Percentiles rank a stretch among this genome's conserved stretches.
These are phyloP conservation scores for Manihot esculenta DNA, from an alignment of 441 rosid genomes.

Conservation along the genomic window DNA sequence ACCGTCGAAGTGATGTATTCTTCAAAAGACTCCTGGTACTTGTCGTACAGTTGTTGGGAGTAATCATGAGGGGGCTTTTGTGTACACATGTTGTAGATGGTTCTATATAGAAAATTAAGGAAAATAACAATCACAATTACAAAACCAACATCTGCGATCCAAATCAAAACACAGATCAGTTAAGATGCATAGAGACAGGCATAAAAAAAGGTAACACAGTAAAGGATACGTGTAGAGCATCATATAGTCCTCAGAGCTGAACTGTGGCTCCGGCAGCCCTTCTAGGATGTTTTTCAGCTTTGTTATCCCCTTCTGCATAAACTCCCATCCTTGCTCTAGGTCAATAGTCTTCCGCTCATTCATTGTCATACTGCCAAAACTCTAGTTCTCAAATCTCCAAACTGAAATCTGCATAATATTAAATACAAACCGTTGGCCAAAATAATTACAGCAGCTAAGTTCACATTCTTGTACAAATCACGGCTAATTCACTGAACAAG, in stretches of 20 bases:
- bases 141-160: neutral
- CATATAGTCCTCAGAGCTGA: slow-evolving; percentile 75
- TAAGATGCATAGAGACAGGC: neutral
- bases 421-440: slow-evolving; percentile 2
- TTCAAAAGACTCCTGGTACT: slow-evolving; percentile 77
- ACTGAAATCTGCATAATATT: slow-evolving; percentile 14
- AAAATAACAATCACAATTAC: neutral
- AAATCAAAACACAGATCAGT: neutral
- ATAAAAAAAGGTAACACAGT: slow-evolving; percentile 9
- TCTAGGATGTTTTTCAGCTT: slow-evolving; percentile 80
- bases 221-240: slow-evolving; percentile 83
- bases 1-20: slow-evolving; percentile 70
- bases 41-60: slow-evolving; percentile 88
- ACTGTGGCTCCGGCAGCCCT: slow-evolving; percentile 60
- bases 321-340: slow-evolving; percentile 94
- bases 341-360: slow-evolving; percentile 73
- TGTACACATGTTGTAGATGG: slow-evolving; percentile 92
- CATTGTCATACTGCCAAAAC: slow-evolving; percentile 46
- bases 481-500: neutral
- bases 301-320: slow-evolving; percentile 81
- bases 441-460: neutral
- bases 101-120: slow-evolving; percentile 40
- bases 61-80: slow-evolving; percentile 92
- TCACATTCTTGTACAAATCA: neutral
- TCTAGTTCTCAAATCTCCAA: slow-evolving; percentile 14